Base-by-base conservation (phyloP, 345 rosid genomes). In the Citrus unshiu region DNA sequence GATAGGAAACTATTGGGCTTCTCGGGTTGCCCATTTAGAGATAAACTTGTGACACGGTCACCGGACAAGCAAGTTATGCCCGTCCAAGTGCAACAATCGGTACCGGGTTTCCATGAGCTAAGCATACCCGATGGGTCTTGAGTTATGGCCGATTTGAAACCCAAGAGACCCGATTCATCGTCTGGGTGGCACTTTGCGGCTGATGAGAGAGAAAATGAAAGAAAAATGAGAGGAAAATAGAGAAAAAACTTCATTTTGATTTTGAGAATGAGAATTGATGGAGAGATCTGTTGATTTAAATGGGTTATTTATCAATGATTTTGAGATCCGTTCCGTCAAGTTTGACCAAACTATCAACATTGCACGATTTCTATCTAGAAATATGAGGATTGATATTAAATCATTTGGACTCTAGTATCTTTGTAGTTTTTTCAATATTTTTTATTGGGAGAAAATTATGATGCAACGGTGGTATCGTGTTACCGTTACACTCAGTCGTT, bases 91-190 rank as follows among this genome's bases (percentile, higher is more conserved):
- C 95, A 91, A 77, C 98, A 94, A 29, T 88, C 86, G n/a, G 97
- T 88, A 27, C 93, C 95, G 62, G 87, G 69, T 73, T 90, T 92
- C 97, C 98, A 91, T 27, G 91, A 62, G 73, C 22, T 82, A 54
- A 94, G 94, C 43, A 90, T 79, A 14, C 91, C 95, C 0, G 91
- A 80, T 1, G 97, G 94, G 32, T 94, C 98, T 37, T 85, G 87
- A 73, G 92, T 89, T 71, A 92, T 86, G 73, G 88, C 89, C 22
- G 94, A 76, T 81, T 94, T 92, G 84, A 94, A 94, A 60, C 83
- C 93, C 76, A 92, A 58, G 39, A 92, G 93, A 79, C 97, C 97
- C 4, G 86, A 37, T 75, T 89, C 87, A 68, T 94, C 98, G 16
- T 92, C 93, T 0, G 67, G 77, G 84, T 92, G 88, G 76, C 97